Evolutionary conservation across 139 green algal species (phyloP).

Genomic region (Haematococcus lacustris): DNA sequence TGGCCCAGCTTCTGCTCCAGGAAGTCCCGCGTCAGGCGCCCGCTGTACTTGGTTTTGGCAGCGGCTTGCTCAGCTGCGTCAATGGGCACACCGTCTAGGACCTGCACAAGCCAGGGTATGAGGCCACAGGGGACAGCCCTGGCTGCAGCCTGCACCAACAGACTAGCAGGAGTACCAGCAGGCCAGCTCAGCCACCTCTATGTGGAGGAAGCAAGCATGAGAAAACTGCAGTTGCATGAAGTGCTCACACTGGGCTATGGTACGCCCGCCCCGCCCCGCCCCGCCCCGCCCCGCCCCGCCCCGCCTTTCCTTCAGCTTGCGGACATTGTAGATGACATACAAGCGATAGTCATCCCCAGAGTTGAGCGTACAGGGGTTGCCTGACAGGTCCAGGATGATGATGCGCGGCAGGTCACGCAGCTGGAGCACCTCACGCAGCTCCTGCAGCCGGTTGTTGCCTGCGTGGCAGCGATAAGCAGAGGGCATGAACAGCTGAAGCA

Average conservation of each 20-base stretch:
- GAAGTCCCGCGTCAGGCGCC: constrained; percentile 55
- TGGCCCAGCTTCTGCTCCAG: constrained; percentile 44
- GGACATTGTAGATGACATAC: constrained; percentile 56
- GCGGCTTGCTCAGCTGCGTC: constrained; percentile 51
- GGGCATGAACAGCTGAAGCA: too few relatives aligned
- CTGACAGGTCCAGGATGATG: constrained; percentile 66
- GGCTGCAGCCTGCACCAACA: too few relatives aligned
- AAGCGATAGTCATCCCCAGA: constrained; percentile 47
- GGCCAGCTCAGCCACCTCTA: too few relatives aligned
- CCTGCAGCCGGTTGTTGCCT: constrained; percentile 47
- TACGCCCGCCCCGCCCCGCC: too few relatives aligned
- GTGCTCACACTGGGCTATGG: too few relatives aligned
- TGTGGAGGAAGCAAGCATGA: too few relatives aligned
- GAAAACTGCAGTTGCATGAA: too few relatives aligned
- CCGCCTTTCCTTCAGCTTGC: constrained; percentile 53
- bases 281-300: too few relatives aligned
- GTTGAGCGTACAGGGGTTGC: constrained; percentile 35
- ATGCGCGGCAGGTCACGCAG: constrained; percentile 56
- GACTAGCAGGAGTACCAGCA: too few relatives aligned
- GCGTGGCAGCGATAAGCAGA: too few relatives aligned
- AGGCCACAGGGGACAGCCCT: too few relatives aligned
- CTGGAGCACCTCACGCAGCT: constrained; percentile 51
- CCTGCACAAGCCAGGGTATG: too few relatives aligned
- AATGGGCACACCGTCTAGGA: constrained; percentile 59
- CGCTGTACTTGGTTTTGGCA: constrained; percentile 51